Percentiles rank a stretch among this genome's conserved stretches.
phyloP scores from a whole-genome alignment of 2,329 filamentous ascomycete species.

The Graphilbum fragrans region DNA sequence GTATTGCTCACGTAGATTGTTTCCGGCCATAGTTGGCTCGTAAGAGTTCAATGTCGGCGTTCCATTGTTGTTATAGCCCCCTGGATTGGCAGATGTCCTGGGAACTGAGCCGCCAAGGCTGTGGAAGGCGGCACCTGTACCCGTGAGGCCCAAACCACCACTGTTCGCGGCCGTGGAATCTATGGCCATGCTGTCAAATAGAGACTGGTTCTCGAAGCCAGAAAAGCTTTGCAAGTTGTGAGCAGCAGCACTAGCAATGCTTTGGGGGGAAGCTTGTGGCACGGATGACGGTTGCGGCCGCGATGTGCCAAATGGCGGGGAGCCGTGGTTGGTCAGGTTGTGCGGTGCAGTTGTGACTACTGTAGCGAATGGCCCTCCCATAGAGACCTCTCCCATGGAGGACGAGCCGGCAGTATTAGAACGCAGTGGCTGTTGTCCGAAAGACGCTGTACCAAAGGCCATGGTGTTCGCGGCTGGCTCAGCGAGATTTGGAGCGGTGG shows the following conservation, averaged over 20 bases:
- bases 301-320: constrained; percentile 9
- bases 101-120: constrained; percentile 14
- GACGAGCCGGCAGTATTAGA: constrained; percentile 8
- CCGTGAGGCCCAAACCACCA: constrained; percentile 12
- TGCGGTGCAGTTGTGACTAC: background rate
- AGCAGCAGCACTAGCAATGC: constrained; percentile 1
- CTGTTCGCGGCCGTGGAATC: constrained; percentile 14
- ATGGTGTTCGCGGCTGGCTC: too few relatives aligned
- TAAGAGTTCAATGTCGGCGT: constrained; percentile 13
- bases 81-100: constrained; percentile 12
- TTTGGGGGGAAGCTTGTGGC: constrained; percentile 3
- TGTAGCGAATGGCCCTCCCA: constrained; percentile 1
- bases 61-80: constrained; percentile 2
- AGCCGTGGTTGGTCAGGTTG: constrained; percentile 6
- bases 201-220: constrained; percentile 10
- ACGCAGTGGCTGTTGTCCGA: too few relatives aligned
- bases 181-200: constrained; percentile 17
- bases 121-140: constrained; percentile 12
- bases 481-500: too few relatives aligned
- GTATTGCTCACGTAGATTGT: constrained; percentile 8
- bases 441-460: too few relatives aligned
- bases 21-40: constrained; percentile 11
- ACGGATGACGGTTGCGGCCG: constrained; percentile 11
- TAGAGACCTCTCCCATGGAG: constrained; percentile 8
- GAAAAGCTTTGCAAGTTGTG: constrained; percentile 12